Evolutionary conservation across 306 rosid genomes (phyloP).

Genomic region (Glycine latifolia): DNA sequence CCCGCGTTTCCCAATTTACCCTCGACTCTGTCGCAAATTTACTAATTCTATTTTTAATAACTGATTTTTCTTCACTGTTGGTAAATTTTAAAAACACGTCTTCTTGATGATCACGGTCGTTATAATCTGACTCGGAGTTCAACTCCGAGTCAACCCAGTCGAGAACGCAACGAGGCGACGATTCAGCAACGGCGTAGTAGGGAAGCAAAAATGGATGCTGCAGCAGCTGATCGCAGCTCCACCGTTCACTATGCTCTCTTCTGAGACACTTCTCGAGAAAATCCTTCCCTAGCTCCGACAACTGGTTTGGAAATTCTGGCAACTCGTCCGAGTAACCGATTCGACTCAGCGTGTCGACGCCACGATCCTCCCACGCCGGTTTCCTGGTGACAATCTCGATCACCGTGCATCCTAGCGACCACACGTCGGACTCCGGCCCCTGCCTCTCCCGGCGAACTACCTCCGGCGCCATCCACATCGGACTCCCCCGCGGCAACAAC

Average conservation of each 20-base stretch:
- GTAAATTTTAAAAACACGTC: neutral
- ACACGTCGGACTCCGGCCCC: conserved; percentile 86
- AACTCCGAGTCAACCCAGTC: conserved; percentile 68
- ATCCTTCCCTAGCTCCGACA: conserved; percentile 73
- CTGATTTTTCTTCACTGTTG: conserved; percentile 20
- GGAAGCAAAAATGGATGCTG: conserved; percentile 77
- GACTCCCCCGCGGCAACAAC: conserved; percentile 76
- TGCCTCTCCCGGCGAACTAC: conserved; percentile 74
- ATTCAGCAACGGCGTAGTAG: conserved; percentile 44
- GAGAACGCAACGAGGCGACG: conserved; percentile 86
- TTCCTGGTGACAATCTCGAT: conserved; percentile 86
- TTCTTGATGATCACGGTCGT: conserved; percentile 39
- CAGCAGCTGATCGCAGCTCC: conserved; percentile 90
- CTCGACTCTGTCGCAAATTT: conserved; percentile 56
- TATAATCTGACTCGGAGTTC: conserved; percentile 35
- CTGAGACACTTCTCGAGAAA: conserved; percentile 72
- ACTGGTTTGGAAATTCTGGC: conserved; percentile 61
- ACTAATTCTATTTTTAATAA: conserved; percentile 53
- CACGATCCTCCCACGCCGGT: conserved; percentile 76
- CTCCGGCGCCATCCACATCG: conserved; percentile 99
- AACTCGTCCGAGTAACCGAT: conserved; percentile 67
- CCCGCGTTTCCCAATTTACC: conserved; percentile 78
- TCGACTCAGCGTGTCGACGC: conserved; percentile 63
- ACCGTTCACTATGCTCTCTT: conserved; percentile 60
- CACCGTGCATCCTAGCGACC: conserved; percentile 94